Percentiles rank a stretch among this genome's conserved stretches.
These are phyloP conservation scores for Hemisphaericaspora lyxosophila DNA, from an alignment of 1,139 yeast species.

Conservation along the genomic window DNA sequence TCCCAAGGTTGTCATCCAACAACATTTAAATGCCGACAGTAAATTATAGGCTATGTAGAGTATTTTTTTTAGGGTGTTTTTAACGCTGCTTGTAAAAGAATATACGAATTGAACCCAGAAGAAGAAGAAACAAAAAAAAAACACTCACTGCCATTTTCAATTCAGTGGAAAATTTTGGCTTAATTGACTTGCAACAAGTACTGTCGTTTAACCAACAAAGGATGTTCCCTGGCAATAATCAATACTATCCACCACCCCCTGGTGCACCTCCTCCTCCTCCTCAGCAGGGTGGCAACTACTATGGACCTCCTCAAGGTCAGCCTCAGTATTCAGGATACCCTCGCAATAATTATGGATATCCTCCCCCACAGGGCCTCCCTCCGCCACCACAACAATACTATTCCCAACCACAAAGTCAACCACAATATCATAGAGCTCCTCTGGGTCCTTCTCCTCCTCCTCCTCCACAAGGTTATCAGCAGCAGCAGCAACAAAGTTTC, in stretches of 20 bases:
- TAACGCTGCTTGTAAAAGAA: no score
- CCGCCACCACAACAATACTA: constrained; percentile 4
- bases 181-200: no score
- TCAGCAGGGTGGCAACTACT: constrained; percentile 15
- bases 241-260: constrained; percentile 18
- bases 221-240: constrained; percentile 35
- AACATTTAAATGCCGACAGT: constrained; percentile 23
- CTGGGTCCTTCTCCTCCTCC: constrained; percentile 5
- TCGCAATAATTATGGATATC: constrained; percentile 13
- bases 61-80: neutral
- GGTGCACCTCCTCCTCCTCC: constrained; percentile 14
- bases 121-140: no score
- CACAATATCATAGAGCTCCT: constrained; percentile 11
- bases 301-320: constrained; percentile 13
- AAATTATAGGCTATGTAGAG: constrained; percentile 16
- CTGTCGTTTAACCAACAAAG: no score
- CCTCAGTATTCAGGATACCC: constrained; percentile 11
- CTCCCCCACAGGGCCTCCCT: constrained; percentile 5
- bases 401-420: constrained; percentile 11
- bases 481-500: constrained; percentile 13
- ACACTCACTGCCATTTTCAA: no score
- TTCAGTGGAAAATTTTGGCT: no score
- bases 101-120: no score
- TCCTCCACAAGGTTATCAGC: constrained; percentile 10
- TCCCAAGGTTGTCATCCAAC: constrained; percentile 31